Percentiles rank a stretch among this genome's conserved stretches.
phyloP scores from a whole-genome alignment of 1,284 basidiomycete genomes.

The Heterobasidion irregulare region DNA sequence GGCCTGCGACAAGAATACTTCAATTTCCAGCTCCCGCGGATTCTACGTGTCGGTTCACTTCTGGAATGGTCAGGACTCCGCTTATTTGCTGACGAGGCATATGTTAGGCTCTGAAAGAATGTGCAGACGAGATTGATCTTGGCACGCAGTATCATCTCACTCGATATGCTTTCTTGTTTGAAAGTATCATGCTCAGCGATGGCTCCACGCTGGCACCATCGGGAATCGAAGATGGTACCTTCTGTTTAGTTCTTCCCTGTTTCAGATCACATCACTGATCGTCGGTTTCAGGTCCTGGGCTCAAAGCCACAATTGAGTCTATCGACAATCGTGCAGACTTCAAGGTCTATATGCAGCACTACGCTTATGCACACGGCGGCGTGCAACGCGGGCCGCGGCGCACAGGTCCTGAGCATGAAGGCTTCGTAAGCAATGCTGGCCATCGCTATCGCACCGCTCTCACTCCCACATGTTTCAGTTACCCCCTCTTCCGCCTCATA shows the following conservation, averaged over 20 bases:
- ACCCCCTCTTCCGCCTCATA: constrained; percentile 47
- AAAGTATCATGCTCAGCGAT: constrained; percentile 85
- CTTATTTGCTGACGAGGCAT: neutral
- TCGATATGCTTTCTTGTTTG: constrained; percentile 91
- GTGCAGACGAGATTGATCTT: constrained; percentile 92
- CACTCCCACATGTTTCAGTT: constrained; percentile 31
- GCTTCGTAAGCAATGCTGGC: constrained; percentile 55
- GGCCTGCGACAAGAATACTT: constrained; percentile 93
- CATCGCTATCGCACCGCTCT: constrained; percentile 7
- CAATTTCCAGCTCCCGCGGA: constrained; percentile 91
- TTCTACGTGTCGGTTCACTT: constrained; percentile 66
- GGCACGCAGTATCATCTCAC: constrained; percentile 96
- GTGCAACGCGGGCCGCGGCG: constrained; percentile 62
- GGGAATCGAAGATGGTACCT: constrained; percentile 51
- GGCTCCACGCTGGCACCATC: constrained; percentile 77
- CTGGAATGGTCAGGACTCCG: neutral
- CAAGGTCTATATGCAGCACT: constrained; percentile 96
- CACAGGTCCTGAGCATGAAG: constrained; percentile 81
- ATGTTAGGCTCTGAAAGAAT: constrained; percentile 84
- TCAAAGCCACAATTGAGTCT: constrained; percentile 82
- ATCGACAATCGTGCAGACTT: constrained; percentile 96
- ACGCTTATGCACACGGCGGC: constrained; percentile 75
- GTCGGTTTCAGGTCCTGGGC: constrained; percentile 46
- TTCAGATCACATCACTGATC: constrained; percentile 1
- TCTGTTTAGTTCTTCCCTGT: neutral